phyloP scores from a whole-genome alignment of 306 rosid genomes.

The peach (Prunus persica) region Prunus_persica_NCBIv2 NC_034009.1:41936501-41937000 shows the following conservation, averaged over 20 bases:
- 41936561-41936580: background rate
- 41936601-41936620: background rate
- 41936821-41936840: background rate
- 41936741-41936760: background rate
- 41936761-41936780: background rate
- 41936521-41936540: background rate
- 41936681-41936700: background rate
- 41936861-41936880: slow-evolving; percentile 71
- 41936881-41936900: slow-evolving; percentile 61
- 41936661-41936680: background rate
- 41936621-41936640: background rate
- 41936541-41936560: background rate
- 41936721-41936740: background rate
- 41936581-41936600: background rate
- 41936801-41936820: background rate
- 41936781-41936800: background rate
- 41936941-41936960: slow-evolving; percentile 49
- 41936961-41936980: background rate
- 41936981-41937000: background rate
- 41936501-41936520: background rate
- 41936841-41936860: slow-evolving; percentile 47
- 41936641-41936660: no score
- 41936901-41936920: slow-evolving; percentile 65
- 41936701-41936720: background rate
- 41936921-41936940: slow-evolving; percentile 50